Conservation (phyloP, 495 filamentous ascomycete genomes). For the Cairneyella variabilis region DNA sequence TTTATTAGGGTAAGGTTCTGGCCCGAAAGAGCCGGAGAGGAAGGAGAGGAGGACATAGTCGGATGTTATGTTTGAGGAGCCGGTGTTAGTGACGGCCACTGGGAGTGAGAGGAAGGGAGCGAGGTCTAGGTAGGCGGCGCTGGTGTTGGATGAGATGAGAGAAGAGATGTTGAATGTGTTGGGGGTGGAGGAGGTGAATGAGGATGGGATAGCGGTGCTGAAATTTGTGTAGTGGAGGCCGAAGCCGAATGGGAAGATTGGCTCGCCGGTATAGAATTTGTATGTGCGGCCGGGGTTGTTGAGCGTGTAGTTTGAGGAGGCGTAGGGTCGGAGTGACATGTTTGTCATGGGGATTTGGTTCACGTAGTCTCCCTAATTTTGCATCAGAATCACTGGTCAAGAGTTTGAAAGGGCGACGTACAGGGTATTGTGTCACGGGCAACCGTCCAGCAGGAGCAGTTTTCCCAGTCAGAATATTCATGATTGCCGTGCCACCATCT, state of each 20-base stretch:
- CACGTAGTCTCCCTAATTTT: conserved; percentile 37
- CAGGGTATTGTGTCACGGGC: conserved; percentile 55
- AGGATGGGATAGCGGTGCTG: conserved; percentile 29
- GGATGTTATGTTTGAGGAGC: conserved; percentile 43
- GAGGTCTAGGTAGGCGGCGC: conserved; percentile 23
- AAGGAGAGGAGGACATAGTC: conserved; percentile 61
- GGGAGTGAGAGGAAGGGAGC: conserved; percentile 43
- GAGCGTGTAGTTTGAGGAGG: conserved; percentile 11
- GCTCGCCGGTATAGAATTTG: conserved; percentile 54
- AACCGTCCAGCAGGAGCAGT: conserved; percentile 54
- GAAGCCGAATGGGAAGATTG: conserved; percentile 52
- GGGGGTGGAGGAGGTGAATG: conserved; percentile 27
- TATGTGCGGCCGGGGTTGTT: conserved; percentile 47
- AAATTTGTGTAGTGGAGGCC: conserved; percentile 53
- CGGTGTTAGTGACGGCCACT: conserved; percentile 47
- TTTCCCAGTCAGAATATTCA: conserved; percentile 43
- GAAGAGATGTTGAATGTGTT: conserved; percentile 27
- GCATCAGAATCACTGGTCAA: not conserved
- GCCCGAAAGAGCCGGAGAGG: conserved; percentile 50
- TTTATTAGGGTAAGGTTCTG: conserved; percentile 59
- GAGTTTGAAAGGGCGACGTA: not conserved
- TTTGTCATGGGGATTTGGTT: conserved; percentile 50
- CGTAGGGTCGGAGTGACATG: conserved; percentile 50
- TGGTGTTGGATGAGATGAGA: conserved; percentile 12
- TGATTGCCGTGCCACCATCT: conserved; percentile 53